Base-by-base conservation (phyloP, 768 basidiomycete genomes). In the Rhodotorula sphaerocarpa region DNA sequence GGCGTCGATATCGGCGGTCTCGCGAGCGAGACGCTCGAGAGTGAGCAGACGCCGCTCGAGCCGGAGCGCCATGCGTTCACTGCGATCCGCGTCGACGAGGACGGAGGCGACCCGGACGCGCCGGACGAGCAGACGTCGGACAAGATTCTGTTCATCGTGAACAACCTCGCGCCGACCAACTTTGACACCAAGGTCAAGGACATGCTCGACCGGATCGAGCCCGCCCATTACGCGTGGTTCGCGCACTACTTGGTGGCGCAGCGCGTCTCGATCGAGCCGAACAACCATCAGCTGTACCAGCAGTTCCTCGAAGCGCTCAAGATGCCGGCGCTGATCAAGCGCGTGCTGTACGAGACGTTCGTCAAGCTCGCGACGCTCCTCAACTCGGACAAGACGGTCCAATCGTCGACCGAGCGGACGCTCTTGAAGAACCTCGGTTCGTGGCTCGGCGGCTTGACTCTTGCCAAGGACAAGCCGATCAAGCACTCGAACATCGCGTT, bases 161-260 rank as follows among this genome's bases (percentile, higher is more conserved):
- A 99, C 78, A 97, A 99, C 70, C 81, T 99, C 60, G 91, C 93
- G 0, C 88, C 90, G 15, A 87, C 80, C 75, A 99, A 97, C 74
- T 92, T 95, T 64, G 90, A 90, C 42, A 70, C 80, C 30, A 99
- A 99, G 76, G 78, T 91, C 41, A 75, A 77, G 36, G 95, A 97
- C 71, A 90, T 99, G 86, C 80, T 80, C 58, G 83, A 83, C 36
- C 79, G 87, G 59, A 93, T 93, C 76, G 81, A 86, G 50, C 86
- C 91, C 70, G 79, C 82, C 44, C 84, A 90, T 73, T 84, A 89
- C 12, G 82, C 87, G 50, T 99, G 95, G 95, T 95, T 99, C 72
- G 93, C 95, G 48, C 87, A 95, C 74, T 99, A 97, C 75, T 81
- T 99, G 51, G 91, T 99, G 41, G 90, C 92, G 71, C 89, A 96